Evolutionary conservation across 2,329 filamentous ascomycete genomes (phyloP).

Genomic region (Ascochyta viciae-villosae): DNA sequence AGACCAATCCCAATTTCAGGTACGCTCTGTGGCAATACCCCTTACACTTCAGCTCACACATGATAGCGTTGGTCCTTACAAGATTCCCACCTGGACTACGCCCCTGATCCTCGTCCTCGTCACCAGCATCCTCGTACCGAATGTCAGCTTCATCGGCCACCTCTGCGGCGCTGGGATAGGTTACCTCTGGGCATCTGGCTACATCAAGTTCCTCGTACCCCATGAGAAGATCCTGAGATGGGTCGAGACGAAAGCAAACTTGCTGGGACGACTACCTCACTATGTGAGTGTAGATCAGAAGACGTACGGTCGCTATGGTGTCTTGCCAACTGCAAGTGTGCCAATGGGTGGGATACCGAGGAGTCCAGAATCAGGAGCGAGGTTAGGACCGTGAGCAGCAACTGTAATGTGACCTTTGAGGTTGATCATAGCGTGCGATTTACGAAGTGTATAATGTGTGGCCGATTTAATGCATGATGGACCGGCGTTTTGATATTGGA

Average conservation of each 20-base stretch:
- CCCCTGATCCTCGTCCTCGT: constrained; percentile 80
- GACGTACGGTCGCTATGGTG: constrained; percentile 90
- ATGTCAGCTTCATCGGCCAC: constrained; percentile 85
- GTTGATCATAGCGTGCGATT: background rate
- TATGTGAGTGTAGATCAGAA: constrained; percentile 96
- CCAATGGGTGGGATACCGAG: constrained; percentile 31
- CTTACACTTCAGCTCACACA: constrained; percentile 8
- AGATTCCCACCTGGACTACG: constrained; percentile 91
- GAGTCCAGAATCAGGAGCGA: constrained; percentile 41
- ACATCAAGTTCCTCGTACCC: constrained; percentile 86
- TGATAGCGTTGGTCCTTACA: constrained; percentile 62
- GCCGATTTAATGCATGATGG: constrained; percentile 6
- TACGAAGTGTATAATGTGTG: constrained; percentile 7
- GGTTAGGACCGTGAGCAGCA: constrained; percentile 33
- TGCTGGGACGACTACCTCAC: constrained; percentile 83
- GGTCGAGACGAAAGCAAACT: constrained; percentile 86
- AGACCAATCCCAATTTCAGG: constrained; percentile 78
- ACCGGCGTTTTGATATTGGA: constrained; percentile 3
- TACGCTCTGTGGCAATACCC: constrained; percentile 51
- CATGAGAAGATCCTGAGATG: constrained; percentile 87
- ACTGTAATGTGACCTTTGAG: background rate
- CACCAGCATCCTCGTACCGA: constrained; percentile 77
- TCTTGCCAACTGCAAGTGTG: constrained; percentile 66
- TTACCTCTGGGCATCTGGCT: constrained; percentile 87
- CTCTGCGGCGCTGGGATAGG: constrained; percentile 83